Evolutionary conservation across 495 filamentous ascomycete species (phyloP), one percentile per base, ranked within the genome.

Genomic region (Podospora appendiculata): DNA sequence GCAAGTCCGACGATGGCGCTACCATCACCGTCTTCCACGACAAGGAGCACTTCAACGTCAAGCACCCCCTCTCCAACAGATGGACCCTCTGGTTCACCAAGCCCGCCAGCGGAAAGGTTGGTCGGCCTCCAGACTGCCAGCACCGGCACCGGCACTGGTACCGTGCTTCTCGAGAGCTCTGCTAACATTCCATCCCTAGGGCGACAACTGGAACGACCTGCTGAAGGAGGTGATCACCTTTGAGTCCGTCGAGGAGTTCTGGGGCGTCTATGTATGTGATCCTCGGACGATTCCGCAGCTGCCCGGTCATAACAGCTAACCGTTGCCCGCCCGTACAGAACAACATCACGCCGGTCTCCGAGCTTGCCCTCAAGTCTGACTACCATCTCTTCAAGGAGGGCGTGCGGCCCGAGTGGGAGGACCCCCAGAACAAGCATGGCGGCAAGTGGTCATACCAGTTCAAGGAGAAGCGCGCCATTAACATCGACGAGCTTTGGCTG

Each of bases 21-120:
- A 72, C 81, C 16, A 71, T 95, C 59, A 97, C 93, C 25, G 90
- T 98, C 52, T 97, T 98, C 76, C 89, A 98, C 68, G 86, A 96
- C 73, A 83, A 90, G 47, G 87, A 96, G 48, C 95, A 96, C 77
- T 98, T 98, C 80, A 97, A 94, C 64, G 91, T 96, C 66, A 97
- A 97, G 76, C 93, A 98, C 68, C 91, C 90, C 40, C 75, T 98
- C 47, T 89, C 93, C 80, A 85, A 95, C 73, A 84, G 87, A 61
- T 98, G 93, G 93, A 97, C 94, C 17, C 76, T 98, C 47, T 98
- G 93, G 93, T 98, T 97, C 75, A 98, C 93, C 63, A 98, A 98
- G 79, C 93, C 93, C 33, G 89, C 93, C 36, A 93, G 86, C 67
- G 90, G 90, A 71, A 97, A 95, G 87, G 93, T 95, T 62, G 47